phyloP scores from a whole-genome alignment of 129 eudicot species.

The Sambucus nigra region DNA sequence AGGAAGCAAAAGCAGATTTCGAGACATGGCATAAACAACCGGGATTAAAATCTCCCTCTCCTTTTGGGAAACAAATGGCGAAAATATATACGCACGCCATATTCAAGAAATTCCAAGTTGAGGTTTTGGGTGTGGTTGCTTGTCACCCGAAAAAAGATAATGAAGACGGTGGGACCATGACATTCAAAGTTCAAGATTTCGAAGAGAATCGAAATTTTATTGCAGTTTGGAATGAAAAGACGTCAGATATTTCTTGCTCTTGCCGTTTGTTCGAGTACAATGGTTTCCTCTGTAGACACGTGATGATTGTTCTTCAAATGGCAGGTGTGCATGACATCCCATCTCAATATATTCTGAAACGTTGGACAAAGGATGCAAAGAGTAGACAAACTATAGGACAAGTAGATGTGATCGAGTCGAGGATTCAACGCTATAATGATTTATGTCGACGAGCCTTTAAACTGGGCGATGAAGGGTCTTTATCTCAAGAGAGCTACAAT shows the following conservation, averaged over 20 bases:
- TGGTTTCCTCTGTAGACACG: constrained; percentile 34
- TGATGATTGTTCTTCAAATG: constrained; percentile 32
- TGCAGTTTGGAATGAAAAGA: constrained; percentile 18
- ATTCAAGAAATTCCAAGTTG: constrained; percentile 31
- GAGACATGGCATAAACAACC: constrained; percentile 30
- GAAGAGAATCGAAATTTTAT: constrained; percentile 17
- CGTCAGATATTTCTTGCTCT: constrained; percentile 23
- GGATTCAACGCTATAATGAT: constrained; percentile 16
- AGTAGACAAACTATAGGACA: constrained; percentile 11
- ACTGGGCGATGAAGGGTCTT: constrained; percentile 30
- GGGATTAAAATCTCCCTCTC: constrained; percentile 29
- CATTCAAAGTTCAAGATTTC: constrained; percentile 25
- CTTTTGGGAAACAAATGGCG: constrained; percentile 29
- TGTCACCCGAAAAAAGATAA: constrained; percentile 30
- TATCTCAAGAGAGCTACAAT: constrained; percentile 25
- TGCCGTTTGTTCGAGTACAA: constrained; percentile 26
- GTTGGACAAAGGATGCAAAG: constrained; percentile 38
- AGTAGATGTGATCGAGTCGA: constrained; percentile 13
- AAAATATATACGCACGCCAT: constrained; percentile 22
- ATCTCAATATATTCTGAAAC: constrained; percentile 22
- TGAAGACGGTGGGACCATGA: constrained; percentile 11
- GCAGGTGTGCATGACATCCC: constrained; percentile 27
- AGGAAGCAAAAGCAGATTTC: constrained; percentile 33
- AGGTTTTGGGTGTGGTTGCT: constrained; percentile 39
- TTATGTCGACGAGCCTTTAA: constrained; percentile 21